Evolutionary conservation across 441 rosid genomes (phyloP).

Genomic region (Gossypium aridum): DNA sequence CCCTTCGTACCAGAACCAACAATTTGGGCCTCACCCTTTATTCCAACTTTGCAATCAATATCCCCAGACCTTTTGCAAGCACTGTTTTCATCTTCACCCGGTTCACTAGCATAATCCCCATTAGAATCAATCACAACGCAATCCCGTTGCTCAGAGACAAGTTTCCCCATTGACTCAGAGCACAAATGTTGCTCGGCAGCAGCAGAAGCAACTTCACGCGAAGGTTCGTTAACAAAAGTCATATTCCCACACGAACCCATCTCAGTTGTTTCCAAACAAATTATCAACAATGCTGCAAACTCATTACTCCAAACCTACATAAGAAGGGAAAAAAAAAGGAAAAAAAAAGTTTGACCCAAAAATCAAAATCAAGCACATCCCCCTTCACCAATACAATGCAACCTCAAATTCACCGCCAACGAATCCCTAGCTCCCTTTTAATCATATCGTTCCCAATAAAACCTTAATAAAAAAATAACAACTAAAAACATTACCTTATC

Average conservation of each 20-base stretch:
- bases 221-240: conserved; percentile 17
- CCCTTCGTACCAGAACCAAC: conserved; percentile 11
- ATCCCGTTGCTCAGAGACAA: conserved; percentile 21
- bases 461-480: not conserved
- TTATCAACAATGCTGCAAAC: conserved; percentile 17
- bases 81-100: conserved; percentile 20
- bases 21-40: conserved; percentile 1
- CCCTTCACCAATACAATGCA: conserved; percentile 24
- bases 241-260: conserved; percentile 35
- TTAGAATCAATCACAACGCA: conserved; percentile 20
- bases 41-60: not conserved
- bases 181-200: conserved; percentile 19
- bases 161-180: conserved; percentile 14
- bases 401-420: conserved; percentile 24
- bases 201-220: conserved; percentile 18
- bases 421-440: conserved; percentile 19
- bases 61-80: conserved; percentile 14
- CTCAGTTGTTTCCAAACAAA: conserved; percentile 10
- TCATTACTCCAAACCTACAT: conserved; percentile 14
- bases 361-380: conserved; percentile 19
- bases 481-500: conserved; percentile 11
- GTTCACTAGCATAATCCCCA: conserved; percentile 21
- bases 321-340: not conserved
- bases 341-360: not conserved
- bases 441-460: conserved; percentile 14